Evolutionary conservation across 2,329 filamentous ascomycete species (phyloP).

Genomic region (Aspergillus alliaceus): DNA sequence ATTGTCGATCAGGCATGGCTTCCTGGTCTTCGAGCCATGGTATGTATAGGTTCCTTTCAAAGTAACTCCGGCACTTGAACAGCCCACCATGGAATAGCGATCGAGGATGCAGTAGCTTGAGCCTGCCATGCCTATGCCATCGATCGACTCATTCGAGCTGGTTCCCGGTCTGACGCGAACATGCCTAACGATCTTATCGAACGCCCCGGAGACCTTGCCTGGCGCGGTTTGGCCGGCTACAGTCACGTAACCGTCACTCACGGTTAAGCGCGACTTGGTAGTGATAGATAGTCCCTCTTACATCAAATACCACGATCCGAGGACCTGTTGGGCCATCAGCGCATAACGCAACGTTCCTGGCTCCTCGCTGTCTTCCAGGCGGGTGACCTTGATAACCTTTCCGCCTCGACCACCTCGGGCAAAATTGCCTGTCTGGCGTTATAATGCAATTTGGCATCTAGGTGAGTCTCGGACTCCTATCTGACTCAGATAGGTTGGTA

Average conservation of each 20-base stretch:
- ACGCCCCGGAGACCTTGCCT: conserved; percentile 12
- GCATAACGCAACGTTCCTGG: conserved; percentile 6
- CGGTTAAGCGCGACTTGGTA: neutral
- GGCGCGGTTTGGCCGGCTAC: conserved; percentile 11
- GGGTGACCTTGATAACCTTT: conserved; percentile 11
- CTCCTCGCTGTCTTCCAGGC: conserved; percentile 7
- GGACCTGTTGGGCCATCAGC: conserved; percentile 3
- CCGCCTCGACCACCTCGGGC: conserved; percentile 11
- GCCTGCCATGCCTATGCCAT: conserved; percentile 11
- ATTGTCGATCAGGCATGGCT: conserved; percentile 9
- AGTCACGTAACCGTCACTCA: conserved; percentile 5
- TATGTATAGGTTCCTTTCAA: conserved; percentile 9
- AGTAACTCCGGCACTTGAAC: no score
- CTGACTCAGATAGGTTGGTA: no score
- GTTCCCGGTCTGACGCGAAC: conserved; percentile 6
- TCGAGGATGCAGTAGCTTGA: conserved; percentile 12
- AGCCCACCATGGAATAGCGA: conserved; percentile 5
- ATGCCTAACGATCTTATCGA: conserved; percentile 8
- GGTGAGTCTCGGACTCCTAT: no score
- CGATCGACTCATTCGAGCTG: conserved; percentile 2
- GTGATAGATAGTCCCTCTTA: conserved; percentile 10
- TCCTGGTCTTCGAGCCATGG: conserved; percentile 4
- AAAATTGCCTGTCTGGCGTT: conserved; percentile 1
- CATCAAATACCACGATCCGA: conserved; percentile 9
- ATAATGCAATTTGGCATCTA: no score